Base-by-base conservation (phyloP, 495 filamentous ascomycete genomes). In the Hyphodiscus hymeniophilus region DNA sequence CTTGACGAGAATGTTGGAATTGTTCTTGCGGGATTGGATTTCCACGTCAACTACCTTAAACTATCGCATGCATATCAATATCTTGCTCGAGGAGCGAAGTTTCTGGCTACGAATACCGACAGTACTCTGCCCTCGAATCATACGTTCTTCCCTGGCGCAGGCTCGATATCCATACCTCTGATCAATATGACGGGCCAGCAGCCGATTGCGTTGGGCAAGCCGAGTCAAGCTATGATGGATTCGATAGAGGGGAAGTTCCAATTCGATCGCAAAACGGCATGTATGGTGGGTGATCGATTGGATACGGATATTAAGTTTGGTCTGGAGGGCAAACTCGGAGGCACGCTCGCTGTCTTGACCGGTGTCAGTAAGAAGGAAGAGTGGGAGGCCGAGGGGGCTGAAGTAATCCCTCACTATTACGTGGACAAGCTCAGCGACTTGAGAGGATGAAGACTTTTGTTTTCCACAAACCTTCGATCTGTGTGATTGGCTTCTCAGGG, bases 151-250 rank as follows among this genome's bases (percentile, higher is more conserved):
- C 91, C 89, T 4, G 92, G 92, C 7, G 94, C 94, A 2, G 92
- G 94, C 0, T 77, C 84, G 7, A 83, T 89, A 52, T 81, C 82
- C 41, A 80, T 85, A 38, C 87, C 90, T 5, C 64, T 99, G 42
- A 72, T 81, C 35, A 83, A 84, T 63, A 90, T 91, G 80, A 69
- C 58, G 8, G 80, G 75, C 5, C 59, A 76, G 66, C 69, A 83
- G 57, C 89, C 91, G 1, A 60, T 87, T 28, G 79, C 86, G 5
- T 65, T 96, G 36, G 92, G 92, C 8, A 99, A 99, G 66, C 94
- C 92, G 3, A 94, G 87, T 54, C 87, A 95, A 70, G 90, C 89
- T 10, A 97, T 98, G 92, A 95, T 98, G 92, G 90, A 96, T 67
- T 87, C 94, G 6, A 84, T 98, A 58, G 91, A 97, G 71, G 91